Evolutionary conservation across 1,139 yeast genomes (phyloP).

Genomic region (Sugiyamaella sp.): DNA sequence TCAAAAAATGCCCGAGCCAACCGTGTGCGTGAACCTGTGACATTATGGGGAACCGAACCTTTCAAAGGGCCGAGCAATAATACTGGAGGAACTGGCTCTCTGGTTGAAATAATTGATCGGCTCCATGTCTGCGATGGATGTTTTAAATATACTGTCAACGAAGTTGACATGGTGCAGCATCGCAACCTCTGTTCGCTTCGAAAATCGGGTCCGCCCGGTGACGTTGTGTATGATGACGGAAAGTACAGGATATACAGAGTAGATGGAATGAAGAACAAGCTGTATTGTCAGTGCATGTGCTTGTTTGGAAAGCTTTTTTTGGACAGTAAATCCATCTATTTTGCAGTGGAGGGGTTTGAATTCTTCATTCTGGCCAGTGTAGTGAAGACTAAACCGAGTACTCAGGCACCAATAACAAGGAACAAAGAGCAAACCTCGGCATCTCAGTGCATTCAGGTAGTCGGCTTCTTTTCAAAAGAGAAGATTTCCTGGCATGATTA

Average conservation of each 20-base stretch:
- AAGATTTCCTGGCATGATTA: conserved; percentile 79
- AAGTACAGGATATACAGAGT: conserved; percentile 62
- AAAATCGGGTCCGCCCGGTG: conserved; percentile 58
- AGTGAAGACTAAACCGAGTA: conserved; percentile 12
- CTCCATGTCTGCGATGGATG: conserved; percentile 79
- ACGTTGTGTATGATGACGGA: conserved; percentile 65
- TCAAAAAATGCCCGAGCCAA: conserved; percentile 22
- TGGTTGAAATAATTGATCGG: conserved; percentile 49
- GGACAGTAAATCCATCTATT: conserved; percentile 89
- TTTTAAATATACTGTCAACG: conserved; percentile 69
- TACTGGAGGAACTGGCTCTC: conserved; percentile 14
- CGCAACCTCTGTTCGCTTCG: conserved; percentile 50
- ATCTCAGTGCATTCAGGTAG: conserved; percentile 32
- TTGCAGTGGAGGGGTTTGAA: conserved; percentile 75
- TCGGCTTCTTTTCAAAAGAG: conserved; percentile 95
- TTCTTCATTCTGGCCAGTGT: conserved; percentile 65
- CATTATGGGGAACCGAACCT: conserved; percentile 21
- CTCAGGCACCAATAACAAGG: background rate
- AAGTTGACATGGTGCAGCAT: conserved; percentile 39
- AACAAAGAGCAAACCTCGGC: conserved; percentile 8
- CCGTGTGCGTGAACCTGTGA: conserved; percentile 22
- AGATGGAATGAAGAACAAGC: conserved; percentile 60
- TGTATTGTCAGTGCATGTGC: conserved; percentile 81
- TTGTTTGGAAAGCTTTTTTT: conserved; percentile 84
- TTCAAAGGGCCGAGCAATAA: conserved; percentile 10